Conservation (phyloP, 1,284 basidiomycete species). For the Mrakiaceae sp. region DNA sequence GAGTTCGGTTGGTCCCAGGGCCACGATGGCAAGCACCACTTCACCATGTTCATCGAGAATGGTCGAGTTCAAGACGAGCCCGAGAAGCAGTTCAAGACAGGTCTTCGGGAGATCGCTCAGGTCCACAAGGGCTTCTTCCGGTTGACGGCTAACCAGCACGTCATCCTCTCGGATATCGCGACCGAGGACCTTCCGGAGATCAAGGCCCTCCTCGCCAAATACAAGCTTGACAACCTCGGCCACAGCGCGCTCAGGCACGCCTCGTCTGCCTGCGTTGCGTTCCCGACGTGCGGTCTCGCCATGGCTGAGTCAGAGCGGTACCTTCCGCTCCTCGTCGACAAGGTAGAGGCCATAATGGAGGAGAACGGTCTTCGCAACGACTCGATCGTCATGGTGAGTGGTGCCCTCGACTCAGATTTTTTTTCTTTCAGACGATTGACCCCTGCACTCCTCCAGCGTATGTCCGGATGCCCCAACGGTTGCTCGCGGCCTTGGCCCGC, state of each 20-base stretch:
- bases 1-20: conserved; percentile 87
- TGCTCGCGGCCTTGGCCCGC: conserved; percentile 72
- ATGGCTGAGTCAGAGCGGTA: conserved; percentile 96
- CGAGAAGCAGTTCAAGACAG: conserved; percentile 78
- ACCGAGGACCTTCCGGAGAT: conserved; percentile 61
- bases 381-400: background rate
- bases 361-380: conserved; percentile 59
- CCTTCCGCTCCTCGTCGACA: conserved; percentile 85
- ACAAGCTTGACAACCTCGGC: conserved; percentile 81
- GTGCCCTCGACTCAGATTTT: too few species aligned
- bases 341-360: conserved; percentile 90
- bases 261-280: conserved; percentile 89
- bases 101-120: conserved; percentile 82
- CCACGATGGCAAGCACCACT: conserved; percentile 80
- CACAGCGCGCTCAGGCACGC: conserved; percentile 71
- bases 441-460: conserved; percentile 67
- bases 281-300: conserved; percentile 91
- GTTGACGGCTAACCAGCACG: conserved; percentile 88
- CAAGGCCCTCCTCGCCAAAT: conserved; percentile 68
- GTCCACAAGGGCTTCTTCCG: conserved; percentile 89
- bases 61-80: conserved; percentile 91
- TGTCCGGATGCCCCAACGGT: conserved; percentile 90
- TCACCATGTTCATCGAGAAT: conserved; percentile 93
- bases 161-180: conserved; percentile 75
- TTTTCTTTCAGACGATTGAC: too few species aligned